A percentile compares a stretch with the other conserved stretches of the same genome.
These are phyloP conservation scores for Aspergillus sp. DNA, from an alignment of 2,329 filamentous ascomycete species.

Conservation along the genomic window DNA sequence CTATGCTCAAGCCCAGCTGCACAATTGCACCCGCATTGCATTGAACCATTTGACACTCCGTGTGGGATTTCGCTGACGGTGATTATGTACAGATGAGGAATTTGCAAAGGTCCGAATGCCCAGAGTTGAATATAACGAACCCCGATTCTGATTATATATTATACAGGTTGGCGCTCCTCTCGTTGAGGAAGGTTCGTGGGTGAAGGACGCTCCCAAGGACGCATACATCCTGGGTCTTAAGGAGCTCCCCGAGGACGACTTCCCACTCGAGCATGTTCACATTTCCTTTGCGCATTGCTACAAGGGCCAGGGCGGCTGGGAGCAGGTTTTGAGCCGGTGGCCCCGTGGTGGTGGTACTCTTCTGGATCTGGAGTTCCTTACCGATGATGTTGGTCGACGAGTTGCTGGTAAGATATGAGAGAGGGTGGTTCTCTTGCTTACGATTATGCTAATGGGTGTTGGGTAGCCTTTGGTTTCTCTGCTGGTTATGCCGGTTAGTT, in stretches of 20 bases:
- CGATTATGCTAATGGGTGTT: constrained; percentile 5
- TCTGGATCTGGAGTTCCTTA: constrained; percentile 84
- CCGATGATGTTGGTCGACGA: constrained; percentile 66
- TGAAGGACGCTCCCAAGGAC: constrained; percentile 61
- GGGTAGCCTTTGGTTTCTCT: constrained; percentile 56
- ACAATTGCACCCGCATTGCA: neutral
- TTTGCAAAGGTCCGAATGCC: constrained; percentile 31
- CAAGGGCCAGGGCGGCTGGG: constrained; percentile 77
- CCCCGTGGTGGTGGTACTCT: constrained; percentile 73
- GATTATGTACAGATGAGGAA: constrained; percentile 29
- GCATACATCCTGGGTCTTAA: constrained; percentile 75
- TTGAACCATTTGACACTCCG: neutral
- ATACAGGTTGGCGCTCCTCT: constrained; percentile 61
- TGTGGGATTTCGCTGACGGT: constrained; percentile 11
- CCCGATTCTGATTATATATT: neutral
- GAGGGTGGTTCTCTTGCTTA: neutral
- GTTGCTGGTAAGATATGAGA: constrained; percentile 36
- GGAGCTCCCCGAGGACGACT: constrained; percentile 70
- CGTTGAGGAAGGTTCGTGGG: constrained; percentile 67
- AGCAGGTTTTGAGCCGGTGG: constrained; percentile 76
- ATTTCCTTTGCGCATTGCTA: constrained; percentile 74
- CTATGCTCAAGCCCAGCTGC: neutral
- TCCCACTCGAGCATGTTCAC: constrained; percentile 71
- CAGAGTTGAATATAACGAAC: neutral
- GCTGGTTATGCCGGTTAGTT: constrained; percentile 67